phyloP scores from a whole-genome alignment of 2,329 filamentous ascomycete genomes.

The Chaetomiaceae sp. region DNA sequence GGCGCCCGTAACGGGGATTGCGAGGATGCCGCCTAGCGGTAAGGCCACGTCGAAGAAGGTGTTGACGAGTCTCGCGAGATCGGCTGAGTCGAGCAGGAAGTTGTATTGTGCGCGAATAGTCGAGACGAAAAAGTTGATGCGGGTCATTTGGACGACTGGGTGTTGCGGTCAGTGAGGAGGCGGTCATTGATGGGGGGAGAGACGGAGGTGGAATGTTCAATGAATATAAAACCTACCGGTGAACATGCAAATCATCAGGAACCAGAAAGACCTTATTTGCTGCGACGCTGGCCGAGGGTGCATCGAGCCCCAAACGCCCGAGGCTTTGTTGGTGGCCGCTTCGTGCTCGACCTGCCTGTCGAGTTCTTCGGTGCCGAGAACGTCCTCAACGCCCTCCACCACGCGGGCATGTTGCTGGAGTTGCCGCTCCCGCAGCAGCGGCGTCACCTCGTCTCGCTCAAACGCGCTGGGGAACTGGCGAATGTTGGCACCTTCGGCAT shows the following conservation, averaged over 20 bases:
- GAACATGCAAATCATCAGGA: slow-evolving; percentile 74
- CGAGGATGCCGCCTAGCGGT: slow-evolving; percentile 74
- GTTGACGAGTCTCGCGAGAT: slow-evolving; percentile 64
- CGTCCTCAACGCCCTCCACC: slow-evolving; percentile 63
- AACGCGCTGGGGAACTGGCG: slow-evolving; percentile 26
- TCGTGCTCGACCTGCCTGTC: slow-evolving; percentile 60
- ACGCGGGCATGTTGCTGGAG: slow-evolving; percentile 55
- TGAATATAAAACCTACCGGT: slow-evolving; percentile 43
- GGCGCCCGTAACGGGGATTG: slow-evolving; percentile 77
- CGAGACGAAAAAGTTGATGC: slow-evolving; percentile 90
- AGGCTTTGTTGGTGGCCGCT: slow-evolving; percentile 61
- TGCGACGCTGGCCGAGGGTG: slow-evolving; percentile 64
- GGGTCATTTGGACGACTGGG: slow-evolving; percentile 61
- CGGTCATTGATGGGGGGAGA: background rate
- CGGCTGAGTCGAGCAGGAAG: slow-evolving; percentile 59
- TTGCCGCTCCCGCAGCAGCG: slow-evolving; percentile 49
- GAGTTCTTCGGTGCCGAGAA: slow-evolving; percentile 60
- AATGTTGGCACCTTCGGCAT: slow-evolving; percentile 50
- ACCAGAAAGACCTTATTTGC: slow-evolving; percentile 79
- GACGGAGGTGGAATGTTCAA: background rate
- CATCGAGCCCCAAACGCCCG: slow-evolving; percentile 81
- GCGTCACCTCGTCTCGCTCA: slow-evolving; percentile 52
- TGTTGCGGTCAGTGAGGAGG: background rate
- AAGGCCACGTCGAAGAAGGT: slow-evolving; percentile 75
- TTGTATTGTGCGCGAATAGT: slow-evolving; percentile 79